Percentiles rank a stretch among this genome's conserved stretches.
phyloP scores from a whole-genome alignment of 2,329 filamentous ascomycete genomes.

The Botryotinia narcissicola region DNA sequence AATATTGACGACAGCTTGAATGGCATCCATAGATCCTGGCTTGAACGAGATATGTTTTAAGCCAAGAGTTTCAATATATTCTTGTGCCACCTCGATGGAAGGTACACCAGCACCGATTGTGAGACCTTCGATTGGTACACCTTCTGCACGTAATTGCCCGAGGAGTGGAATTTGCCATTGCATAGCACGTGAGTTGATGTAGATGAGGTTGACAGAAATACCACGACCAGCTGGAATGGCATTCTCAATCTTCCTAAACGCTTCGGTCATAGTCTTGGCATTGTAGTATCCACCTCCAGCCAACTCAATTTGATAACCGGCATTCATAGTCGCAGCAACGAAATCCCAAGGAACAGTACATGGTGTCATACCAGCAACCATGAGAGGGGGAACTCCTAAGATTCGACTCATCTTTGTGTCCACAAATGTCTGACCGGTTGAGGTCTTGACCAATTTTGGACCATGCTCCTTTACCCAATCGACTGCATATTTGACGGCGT shows the following conservation, averaged over 20 bases:
- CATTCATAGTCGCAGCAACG: conserved; percentile 87
- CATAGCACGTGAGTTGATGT: conserved; percentile 87
- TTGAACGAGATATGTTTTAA: conserved; percentile 95
- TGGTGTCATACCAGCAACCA: conserved; percentile 94
- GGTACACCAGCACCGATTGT: conserved; percentile 93
- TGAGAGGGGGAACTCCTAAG: conserved; percentile 78
- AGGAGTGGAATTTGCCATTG: conserved; percentile 88
- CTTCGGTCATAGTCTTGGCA: conserved; percentile 76
- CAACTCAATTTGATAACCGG: conserved; percentile 90
- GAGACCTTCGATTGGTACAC: conserved; percentile 86
- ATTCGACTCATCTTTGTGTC: conserved; percentile 95
- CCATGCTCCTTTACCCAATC: conserved; percentile 98
- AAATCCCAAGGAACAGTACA: conserved; percentile 89
- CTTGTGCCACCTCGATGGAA: conserved; percentile 87
- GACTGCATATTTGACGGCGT: conserved; percentile 90
- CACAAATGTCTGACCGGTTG: conserved; percentile 83
- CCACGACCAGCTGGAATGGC: conserved; percentile 80
- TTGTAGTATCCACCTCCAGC: conserved; percentile 88
- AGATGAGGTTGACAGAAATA: conserved; percentile 88
- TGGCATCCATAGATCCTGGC: conserved; percentile 83
- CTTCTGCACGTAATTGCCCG: conserved; percentile 74
- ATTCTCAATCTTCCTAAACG: conserved; percentile 80
- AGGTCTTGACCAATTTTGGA: conserved; percentile 86
- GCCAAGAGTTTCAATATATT: conserved; percentile 89
- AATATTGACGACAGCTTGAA: conserved; percentile 87